These are phyloP conservation scores for Diversispora epigaea DNA, from an alignment of 192 early-diverging fungal genomes.

Conservation along the genomic window DNA sequence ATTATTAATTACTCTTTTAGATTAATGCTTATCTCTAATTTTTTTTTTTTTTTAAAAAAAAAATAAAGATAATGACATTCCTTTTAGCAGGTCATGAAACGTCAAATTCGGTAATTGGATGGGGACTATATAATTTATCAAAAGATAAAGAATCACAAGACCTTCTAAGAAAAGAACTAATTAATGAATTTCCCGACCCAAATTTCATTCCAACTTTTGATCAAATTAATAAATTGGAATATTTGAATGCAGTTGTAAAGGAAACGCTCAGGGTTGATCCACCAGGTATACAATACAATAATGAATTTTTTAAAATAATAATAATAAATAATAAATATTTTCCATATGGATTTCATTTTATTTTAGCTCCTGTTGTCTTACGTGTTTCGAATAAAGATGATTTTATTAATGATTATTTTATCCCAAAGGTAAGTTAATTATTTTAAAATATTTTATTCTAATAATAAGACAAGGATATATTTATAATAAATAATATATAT, in stretches of 20 bases:
- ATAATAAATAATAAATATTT: slow-evolving; percentile 42
- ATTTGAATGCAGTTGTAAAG: slow-evolving; percentile 52
- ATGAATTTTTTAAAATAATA: background rate
- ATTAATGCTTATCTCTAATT: background rate
- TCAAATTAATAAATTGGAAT: slow-evolving; percentile 45
- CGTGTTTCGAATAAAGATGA: slow-evolving; percentile 42
- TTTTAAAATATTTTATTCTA: background rate
- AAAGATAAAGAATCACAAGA: slow-evolving; percentile 46
- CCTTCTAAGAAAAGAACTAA: slow-evolving; percentile 48
- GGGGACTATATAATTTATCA: slow-evolving; percentile 55
- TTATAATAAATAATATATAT: no score
- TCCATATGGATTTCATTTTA: slow-evolving; percentile 1
- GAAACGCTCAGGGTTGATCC: slow-evolving; percentile 44
- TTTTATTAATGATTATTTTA: slow-evolving; percentile 39
- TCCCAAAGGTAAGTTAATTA: slow-evolving; percentile 48
- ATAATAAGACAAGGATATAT: no score
- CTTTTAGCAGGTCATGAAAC: slow-evolving; percentile 58
- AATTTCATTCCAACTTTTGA: slow-evolving; percentile 45
- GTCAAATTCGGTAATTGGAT: slow-evolving; percentile 55
- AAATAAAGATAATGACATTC: slow-evolving; percentile 10
- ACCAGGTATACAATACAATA: slow-evolving; percentile 28
- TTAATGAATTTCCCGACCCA: slow-evolving; percentile 35
- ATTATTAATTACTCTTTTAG: background rate
- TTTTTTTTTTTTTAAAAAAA: background rate
- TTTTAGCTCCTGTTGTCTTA: slow-evolving; percentile 39